phyloP scores from a whole-genome alignment of 2,329 filamentous ascomycete genomes.

The Trichoderma sp. region DNA sequence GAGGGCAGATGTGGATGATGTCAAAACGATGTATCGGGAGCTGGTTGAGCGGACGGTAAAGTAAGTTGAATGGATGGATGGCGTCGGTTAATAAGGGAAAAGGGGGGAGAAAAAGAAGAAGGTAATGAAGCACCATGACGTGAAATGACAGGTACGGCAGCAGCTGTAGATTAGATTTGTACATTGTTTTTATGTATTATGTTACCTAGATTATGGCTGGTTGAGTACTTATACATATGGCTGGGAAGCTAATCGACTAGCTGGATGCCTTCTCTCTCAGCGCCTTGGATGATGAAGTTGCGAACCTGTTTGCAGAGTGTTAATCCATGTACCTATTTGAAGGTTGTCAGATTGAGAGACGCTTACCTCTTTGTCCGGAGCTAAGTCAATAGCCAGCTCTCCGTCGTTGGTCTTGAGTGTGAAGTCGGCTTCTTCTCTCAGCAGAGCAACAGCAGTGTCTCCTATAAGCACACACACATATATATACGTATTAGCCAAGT shows the following conservation, averaged over 20 bases:
- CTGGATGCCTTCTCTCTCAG: conserved; percentile 81
- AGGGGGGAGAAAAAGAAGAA: neutral
- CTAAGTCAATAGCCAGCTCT: conserved; percentile 71
- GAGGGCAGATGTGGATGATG: conserved; percentile 79
- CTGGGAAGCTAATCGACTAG: conserved; percentile 30
- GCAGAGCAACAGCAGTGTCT: conserved; percentile 75
- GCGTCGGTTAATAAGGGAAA: neutral
- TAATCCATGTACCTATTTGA: neutral
- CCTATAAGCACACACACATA: conserved; percentile 36
- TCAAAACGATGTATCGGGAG: conserved; percentile 96
- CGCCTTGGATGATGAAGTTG: conserved; percentile 72
- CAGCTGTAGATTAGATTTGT: conserved; percentile 15
- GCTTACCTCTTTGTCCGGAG: conserved; percentile 77
- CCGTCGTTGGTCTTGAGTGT: conserved; percentile 74
- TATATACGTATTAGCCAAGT: neutral
- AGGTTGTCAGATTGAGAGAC: neutral
- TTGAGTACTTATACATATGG: neutral
- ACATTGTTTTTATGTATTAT: conserved; percentile 22
- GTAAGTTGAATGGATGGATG: conserved; percentile 37
- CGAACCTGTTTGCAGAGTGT: conserved; percentile 53
- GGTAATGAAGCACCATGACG: neutral
- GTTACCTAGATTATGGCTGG: conserved; percentile 21
- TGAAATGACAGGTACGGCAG: neutral
- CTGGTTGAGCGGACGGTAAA: conserved; percentile 81
- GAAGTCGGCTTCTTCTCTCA: conserved; percentile 81